These are phyloP conservation scores for Crucibulum laeve DNA, from an alignment of 768 basidiomycete species.

Conservation along the genomic window DNA sequence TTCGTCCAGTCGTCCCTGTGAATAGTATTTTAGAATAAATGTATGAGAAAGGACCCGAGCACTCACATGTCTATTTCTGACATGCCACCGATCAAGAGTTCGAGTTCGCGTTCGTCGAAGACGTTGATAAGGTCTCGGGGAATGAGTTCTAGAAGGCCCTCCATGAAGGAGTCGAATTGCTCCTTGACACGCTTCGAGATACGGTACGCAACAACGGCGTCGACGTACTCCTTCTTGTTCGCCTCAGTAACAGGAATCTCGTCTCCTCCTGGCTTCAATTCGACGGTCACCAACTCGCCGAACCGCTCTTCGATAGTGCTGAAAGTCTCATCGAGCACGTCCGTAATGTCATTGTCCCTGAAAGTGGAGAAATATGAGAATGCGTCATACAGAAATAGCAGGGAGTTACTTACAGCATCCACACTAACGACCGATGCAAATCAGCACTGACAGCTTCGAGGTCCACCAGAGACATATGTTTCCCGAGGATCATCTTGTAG, in stretches of 20 bases:
- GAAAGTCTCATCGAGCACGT: constrained; percentile 71
- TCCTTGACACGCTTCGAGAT: constrained; percentile 78
- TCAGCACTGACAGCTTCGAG: constrained; percentile 69
- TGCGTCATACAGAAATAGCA: neutral
- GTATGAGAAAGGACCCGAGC: neutral
- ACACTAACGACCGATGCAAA: constrained; percentile 61
- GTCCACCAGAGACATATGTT: constrained; percentile 56
- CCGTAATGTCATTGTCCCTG: constrained; percentile 75
- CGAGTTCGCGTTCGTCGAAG: constrained; percentile 88
- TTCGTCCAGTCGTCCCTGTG: constrained; percentile 86
- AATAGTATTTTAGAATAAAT: constrained; percentile 7
- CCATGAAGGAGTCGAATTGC: constrained; percentile 84
- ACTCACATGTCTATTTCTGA: constrained; percentile 83
- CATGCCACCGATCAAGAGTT: constrained; percentile 90
- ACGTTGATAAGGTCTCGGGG: constrained; percentile 82
- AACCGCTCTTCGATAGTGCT: constrained; percentile 70
- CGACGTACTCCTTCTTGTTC: constrained; percentile 78
- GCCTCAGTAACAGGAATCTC: constrained; percentile 62
- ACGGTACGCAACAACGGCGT: constrained; percentile 76
- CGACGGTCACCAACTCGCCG: constrained; percentile 64
- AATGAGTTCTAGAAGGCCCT: constrained; percentile 80
- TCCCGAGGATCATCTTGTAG: constrained; percentile 74
- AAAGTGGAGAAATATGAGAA: constrained; percentile 2
- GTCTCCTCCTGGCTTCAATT: constrained; percentile 60
- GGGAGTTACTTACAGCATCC: constrained; percentile 62